These are phyloP conservation scores for Candida nitratophila DNA, from an alignment of 805 yeast species.

Conservation along the genomic window DNA sequence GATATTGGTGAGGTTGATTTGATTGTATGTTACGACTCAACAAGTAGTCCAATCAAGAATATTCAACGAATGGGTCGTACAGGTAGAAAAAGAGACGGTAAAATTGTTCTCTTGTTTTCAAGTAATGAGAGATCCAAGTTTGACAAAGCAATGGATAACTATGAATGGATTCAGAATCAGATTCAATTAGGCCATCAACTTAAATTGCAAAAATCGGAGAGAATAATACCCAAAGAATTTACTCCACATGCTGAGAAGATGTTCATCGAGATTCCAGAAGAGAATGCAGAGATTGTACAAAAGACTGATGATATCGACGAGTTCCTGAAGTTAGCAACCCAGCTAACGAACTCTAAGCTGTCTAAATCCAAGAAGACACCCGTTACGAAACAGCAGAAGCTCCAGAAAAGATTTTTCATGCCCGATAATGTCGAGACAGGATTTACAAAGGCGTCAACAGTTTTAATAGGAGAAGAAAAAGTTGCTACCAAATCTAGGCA, in stretches of 20 bases:
- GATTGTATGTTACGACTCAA: conserved; percentile 88
- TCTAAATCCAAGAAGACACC: conserved; percentile 7
- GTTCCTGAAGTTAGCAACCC: conserved; percentile 61
- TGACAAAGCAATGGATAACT: conserved; percentile 79
- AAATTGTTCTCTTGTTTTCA: conserved; percentile 66
- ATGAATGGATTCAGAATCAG: conserved; percentile 66
- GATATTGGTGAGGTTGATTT: conserved; percentile 98
- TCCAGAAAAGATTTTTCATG: conserved; percentile 52
- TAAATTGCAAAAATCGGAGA: conserved; percentile 41
- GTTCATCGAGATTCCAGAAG: conserved; percentile 62
- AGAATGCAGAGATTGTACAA: conserved; percentile 46
- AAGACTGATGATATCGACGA: conserved; percentile 52
- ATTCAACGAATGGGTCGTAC: conserved; percentile 98
- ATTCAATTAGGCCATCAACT: conserved; percentile 44
- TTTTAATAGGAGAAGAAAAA: conserved; percentile 26
- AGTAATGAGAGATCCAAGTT: conserved; percentile 73
- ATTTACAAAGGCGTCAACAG: conserved; percentile 42
- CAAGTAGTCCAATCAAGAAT: conserved; percentile 87
- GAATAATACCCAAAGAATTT: conserved; percentile 58
- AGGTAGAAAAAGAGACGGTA: conserved; percentile 90
- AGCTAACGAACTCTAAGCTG: conserved; percentile 43
- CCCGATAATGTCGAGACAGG: conserved; percentile 68
- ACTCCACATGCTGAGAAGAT: conserved; percentile 52
- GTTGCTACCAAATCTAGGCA: background rate
- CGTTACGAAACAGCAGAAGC: conserved; percentile 6